A percentile compares a stretch with the other conserved stretches of the same genome.
Evolutionary conservation across 2,329 filamentous ascomycete species (phyloP).

Genomic region (Colletotrichum destructivum): DNA sequence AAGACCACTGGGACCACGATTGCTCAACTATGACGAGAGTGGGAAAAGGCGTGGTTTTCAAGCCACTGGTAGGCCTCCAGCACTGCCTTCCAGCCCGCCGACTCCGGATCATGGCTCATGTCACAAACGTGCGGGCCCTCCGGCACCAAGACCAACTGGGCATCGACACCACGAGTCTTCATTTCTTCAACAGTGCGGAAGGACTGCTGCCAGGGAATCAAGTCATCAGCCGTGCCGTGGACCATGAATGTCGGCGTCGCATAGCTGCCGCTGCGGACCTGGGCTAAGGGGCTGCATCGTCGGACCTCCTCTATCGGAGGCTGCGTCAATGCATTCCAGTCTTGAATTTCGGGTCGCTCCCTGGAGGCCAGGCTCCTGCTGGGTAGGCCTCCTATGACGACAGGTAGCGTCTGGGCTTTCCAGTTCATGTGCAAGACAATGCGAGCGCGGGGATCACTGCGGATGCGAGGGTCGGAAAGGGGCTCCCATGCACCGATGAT

Average conservation of each 20-base stretch:
- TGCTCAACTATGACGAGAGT: too few species aligned
- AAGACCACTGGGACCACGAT: too few species aligned
- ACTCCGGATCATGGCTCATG: constrained; percentile 2
- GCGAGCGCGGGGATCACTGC: constrained; percentile 53
- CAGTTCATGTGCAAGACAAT: constrained; percentile 61
- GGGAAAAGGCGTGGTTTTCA: constrained; percentile 22
- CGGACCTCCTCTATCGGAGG: constrained; percentile 24
- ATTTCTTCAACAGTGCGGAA: constrained; percentile 19
- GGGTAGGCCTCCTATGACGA: constrained; percentile 52
- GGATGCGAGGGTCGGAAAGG: constrained; percentile 25
- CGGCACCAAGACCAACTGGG: not conserved
- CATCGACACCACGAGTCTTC: not conserved
- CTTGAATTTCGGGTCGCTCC: not conserved
- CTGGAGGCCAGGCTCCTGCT: constrained; percentile 21
- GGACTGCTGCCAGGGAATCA: constrained; percentile 37
- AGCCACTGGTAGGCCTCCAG: constrained; percentile 19
- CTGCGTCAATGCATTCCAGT: constrained; percentile 38
- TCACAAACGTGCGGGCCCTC: constrained; percentile 22
- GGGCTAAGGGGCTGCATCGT: constrained; percentile 33
- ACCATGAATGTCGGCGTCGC: constrained; percentile 36
- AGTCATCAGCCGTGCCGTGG: constrained; percentile 36
- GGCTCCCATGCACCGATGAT: constrained; percentile 27
- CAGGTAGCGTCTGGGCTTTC: constrained; percentile 54
- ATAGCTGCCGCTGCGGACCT: constrained; percentile 29
- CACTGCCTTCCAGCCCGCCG: constrained; percentile 13